Percentiles rank a stretch among this genome's conserved stretches.
Conservation (phyloP, 306 rosid species). For the Quercus berberidifolia region DNA sequence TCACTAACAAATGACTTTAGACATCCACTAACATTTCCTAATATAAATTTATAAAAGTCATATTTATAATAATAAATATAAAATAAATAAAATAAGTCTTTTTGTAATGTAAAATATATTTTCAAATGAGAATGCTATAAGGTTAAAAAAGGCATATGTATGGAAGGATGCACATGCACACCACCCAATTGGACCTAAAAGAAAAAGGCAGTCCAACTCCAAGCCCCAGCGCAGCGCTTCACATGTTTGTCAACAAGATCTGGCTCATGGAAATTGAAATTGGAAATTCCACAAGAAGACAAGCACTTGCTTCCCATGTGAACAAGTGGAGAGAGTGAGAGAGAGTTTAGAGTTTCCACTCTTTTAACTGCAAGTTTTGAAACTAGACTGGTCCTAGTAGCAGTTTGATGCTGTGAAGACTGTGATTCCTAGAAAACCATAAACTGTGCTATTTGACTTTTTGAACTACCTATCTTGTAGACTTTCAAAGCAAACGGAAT, state of each 20-base stretch:
- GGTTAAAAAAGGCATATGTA: neutral
- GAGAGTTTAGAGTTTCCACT: slow-evolving; percentile 30
- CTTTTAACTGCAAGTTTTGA: slow-evolving; percentile 41
- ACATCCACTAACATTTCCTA: too few relatives aligned
- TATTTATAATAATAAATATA: too few relatives aligned
- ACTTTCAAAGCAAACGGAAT: slow-evolving; percentile 9
- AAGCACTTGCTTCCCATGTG: slow-evolving; percentile 60
- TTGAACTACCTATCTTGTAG: slow-evolving; percentile 17
- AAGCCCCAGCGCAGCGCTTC: slow-evolving; percentile 47
- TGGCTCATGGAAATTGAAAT: slow-evolving; percentile 31
- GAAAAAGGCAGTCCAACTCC: slow-evolving; percentile 37
- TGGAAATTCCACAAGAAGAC: slow-evolving; percentile 56
- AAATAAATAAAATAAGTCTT: too few relatives aligned
- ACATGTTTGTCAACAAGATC: slow-evolving; percentile 79
- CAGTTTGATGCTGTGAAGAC: slow-evolving; percentile 37
- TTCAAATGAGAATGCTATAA: too few relatives aligned
- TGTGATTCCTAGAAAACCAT: slow-evolving; percentile 44
- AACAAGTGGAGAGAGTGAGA: slow-evolving; percentile 36
- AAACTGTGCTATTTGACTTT: slow-evolving; percentile 44
- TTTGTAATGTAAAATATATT: too few relatives aligned
- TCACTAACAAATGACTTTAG: too few relatives aligned
- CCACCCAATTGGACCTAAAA: slow-evolving; percentile 66
- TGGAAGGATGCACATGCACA: slow-evolving; percentile 65
- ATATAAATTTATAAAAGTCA: too few relatives aligned
- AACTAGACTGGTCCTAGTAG: slow-evolving; percentile 34